Percentiles rank a stretch among this genome's conserved stretches.
These are phyloP conservation scores for Vachellia collinsii DNA, from an alignment of 306 rosid genomes.

Conservation along the genomic window DNA sequence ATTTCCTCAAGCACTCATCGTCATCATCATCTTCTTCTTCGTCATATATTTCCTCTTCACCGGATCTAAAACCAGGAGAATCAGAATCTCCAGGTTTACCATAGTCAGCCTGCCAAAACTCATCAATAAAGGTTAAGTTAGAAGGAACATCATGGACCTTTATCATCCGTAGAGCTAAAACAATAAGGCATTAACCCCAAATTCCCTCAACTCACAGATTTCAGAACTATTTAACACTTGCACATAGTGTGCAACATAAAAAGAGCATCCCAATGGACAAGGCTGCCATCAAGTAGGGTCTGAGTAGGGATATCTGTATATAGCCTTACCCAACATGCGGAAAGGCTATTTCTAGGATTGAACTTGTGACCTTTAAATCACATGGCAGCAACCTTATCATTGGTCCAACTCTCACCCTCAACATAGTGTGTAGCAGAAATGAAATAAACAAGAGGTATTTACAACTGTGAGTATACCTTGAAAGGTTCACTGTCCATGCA, in stretches of 20 bases:
- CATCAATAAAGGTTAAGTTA: constrained; percentile 31
- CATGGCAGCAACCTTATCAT: too few species aligned
- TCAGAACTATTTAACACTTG: too few species aligned
- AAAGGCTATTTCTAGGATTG: too few species aligned
- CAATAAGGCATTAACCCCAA: neutral
- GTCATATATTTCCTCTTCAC: constrained; percentile 60
- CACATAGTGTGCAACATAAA: too few species aligned
- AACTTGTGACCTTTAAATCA: too few species aligned
- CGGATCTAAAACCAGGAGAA: constrained; percentile 59
- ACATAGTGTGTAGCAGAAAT: too few species aligned
- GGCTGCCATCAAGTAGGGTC: too few species aligned
- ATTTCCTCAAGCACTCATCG: constrained; percentile 60
- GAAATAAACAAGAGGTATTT: neutral
- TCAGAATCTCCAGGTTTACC: constrained; percentile 76
- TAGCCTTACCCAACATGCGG: too few species aligned
- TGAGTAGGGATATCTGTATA: too few species aligned
- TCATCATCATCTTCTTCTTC: constrained; percentile 57
- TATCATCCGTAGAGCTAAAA: constrained; percentile 9
- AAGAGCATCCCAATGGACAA: too few species aligned
- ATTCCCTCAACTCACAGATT: neutral
- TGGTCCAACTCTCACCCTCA: too few species aligned
- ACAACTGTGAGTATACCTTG: constrained; percentile 61
- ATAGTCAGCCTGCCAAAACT: constrained; percentile 64
- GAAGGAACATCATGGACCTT: constrained; percentile 30
- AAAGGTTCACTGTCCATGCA: constrained; percentile 76